Conservation (phyloP, 1,139 yeast genomes). For the Blastobotrys serpentis region DNA sequence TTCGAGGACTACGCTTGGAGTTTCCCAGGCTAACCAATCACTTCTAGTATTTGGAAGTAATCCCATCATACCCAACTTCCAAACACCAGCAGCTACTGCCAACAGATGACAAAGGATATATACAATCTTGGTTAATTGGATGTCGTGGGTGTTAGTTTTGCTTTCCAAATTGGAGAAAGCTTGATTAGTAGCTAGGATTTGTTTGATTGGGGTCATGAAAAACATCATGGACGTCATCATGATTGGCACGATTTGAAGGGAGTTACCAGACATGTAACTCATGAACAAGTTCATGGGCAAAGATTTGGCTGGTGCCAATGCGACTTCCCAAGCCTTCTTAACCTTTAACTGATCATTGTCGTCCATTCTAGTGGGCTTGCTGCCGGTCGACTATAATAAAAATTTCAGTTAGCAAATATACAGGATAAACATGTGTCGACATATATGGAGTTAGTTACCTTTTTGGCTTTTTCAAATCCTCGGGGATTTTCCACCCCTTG, state of each 20-base stretch:
- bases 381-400: background rate
- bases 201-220: slow-evolving; percentile 66
- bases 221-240: slow-evolving; percentile 87
- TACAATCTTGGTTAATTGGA: slow-evolving; percentile 49
- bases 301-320: slow-evolving; percentile 77
- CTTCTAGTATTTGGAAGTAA: slow-evolving; percentile 80
- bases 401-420: slow-evolving; percentile 6
- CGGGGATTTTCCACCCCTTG: slow-evolving; percentile 23
- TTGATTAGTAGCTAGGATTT: slow-evolving; percentile 57
- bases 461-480: slow-evolving; percentile 19
- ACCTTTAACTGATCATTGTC: slow-evolving; percentile 35
- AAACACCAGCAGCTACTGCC: slow-evolving; percentile 72
- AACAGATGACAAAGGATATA: slow-evolving; percentile 60
- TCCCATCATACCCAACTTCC: slow-evolving; percentile 87
- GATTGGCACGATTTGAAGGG: slow-evolving; percentile 85
- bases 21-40: slow-evolving; percentile 92
- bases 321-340: slow-evolving; percentile 81
- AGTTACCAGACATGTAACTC: slow-evolving; percentile 93
- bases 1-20: slow-evolving; percentile 40
- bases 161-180: slow-evolving; percentile 40
- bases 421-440: no score
- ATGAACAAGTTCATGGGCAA: slow-evolving; percentile 85
- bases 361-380: slow-evolving; percentile 3
- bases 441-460: no score
- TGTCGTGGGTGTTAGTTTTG: slow-evolving; percentile 40